Evolutionary conservation across 1,139 yeast genomes (phyloP), one percentile per base, ranked within the genome.

Genomic region (Hansenula lynferdii): DNA sequence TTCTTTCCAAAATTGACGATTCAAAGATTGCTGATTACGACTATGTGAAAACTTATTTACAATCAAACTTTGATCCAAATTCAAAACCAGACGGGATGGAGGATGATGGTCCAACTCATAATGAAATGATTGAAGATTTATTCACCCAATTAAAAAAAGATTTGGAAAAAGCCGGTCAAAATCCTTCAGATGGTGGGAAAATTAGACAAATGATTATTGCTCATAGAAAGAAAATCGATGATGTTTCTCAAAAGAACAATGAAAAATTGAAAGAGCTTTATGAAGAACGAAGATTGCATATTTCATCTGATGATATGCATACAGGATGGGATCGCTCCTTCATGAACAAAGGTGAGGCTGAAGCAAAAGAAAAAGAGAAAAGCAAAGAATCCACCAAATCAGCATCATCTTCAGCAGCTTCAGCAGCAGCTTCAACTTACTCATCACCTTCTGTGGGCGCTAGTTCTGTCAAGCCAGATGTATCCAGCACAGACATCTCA

Each of bases 271-370:
- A 75, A 35, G 77, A 77, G 28, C 68, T 92, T 41, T 72, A 77
- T 49, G 72, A 78, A 49, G 95, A 90, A 56, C 84, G 86, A 52
- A 70, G 80, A 10, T 60, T 69, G 42, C 83, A 86, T 56, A 90
- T 92, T 47, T 80, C 95, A 6, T 82, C 95, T 42, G 97, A 89
- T 17, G 98, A 92, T 60, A 73, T 89, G 29, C 95, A 80, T 50
- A 87, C 95, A n/a, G 98, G 97, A 0, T 92, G 87, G 67, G 96
- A 90, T 56, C 75, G 86, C 22, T 84, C 96, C 0, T 76, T 86
- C 51, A 60, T 89, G 58, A 87, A 86, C 59, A 81, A 77, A 51
- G 28, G 58, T 57, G 65, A 57, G 3, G 63, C 9, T 8, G 17
- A 17, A 10, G 14, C 15, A 3, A 24, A 24, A 12, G 26, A 24